phyloP scores from a whole-genome alignment of 2,329 filamentous ascomycete genomes.

The Curvularia sp. region DNA sequence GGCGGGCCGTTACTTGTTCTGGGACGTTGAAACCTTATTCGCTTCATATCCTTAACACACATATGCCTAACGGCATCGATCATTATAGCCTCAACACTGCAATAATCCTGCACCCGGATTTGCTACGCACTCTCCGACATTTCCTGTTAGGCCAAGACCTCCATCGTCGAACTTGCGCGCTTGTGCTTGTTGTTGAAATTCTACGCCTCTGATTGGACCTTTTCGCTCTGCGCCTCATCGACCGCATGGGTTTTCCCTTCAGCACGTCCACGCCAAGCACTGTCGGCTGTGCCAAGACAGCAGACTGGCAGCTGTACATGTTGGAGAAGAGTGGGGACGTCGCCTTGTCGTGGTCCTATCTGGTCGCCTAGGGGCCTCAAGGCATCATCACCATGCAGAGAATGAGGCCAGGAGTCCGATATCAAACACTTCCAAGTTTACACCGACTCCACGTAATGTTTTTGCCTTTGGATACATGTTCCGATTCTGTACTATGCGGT shows the following conservation, averaged over 20 bases:
- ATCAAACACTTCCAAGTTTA: constrained; percentile 27
- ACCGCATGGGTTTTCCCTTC: constrained; percentile 6
- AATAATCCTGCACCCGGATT: constrained; percentile 25
- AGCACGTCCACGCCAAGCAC: constrained; percentile 15
- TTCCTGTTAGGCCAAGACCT: constrained; percentile 30
- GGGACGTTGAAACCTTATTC: constrained; percentile 26
- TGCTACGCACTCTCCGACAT: constrained; percentile 30
- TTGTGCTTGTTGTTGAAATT: constrained; percentile 5
- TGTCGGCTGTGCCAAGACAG: constrained; percentile 8
- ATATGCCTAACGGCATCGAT: constrained; percentile 9
- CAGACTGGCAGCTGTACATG: constrained; percentile 17
- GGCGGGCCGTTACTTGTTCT: constrained; percentile 11
- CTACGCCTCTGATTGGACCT: constrained; percentile 19
- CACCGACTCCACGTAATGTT: constrained; percentile 14
- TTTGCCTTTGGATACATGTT: constrained; percentile 20
- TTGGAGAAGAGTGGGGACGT: constrained; percentile 26
- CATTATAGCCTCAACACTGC: constrained; percentile 15
- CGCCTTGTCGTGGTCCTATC: constrained; percentile 16
- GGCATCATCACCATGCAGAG: constrained; percentile 17
- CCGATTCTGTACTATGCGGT: constrained; percentile 12
- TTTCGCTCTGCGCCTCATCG: constrained; percentile 1
- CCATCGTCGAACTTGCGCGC: constrained; percentile 12
- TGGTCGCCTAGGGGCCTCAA: constrained; percentile 20
- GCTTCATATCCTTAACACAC: constrained; percentile 28
- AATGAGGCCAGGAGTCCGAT: constrained; percentile 9